phyloP scores from a whole-genome alignment of 495 filamentous ascomycete species.

The Xylaria intraflava region DNA sequence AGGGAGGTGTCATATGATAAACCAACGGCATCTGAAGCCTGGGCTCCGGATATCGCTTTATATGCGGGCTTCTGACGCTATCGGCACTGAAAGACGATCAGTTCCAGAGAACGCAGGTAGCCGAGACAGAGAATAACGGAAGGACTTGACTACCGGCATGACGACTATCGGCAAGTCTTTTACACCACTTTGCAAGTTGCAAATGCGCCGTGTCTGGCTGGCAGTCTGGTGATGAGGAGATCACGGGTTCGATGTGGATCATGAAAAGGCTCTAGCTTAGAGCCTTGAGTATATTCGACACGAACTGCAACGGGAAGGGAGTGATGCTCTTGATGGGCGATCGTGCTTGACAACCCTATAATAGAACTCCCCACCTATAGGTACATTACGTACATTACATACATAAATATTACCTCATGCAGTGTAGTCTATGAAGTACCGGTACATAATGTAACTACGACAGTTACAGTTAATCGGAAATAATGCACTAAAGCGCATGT shows the following conservation, averaged over 20 bases:
- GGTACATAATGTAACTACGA: too few relatives aligned
- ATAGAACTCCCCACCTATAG: too few relatives aligned
- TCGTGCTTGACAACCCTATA: too few relatives aligned
- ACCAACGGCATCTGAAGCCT: not conserved
- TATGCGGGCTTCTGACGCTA: not conserved
- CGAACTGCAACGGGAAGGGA: not conserved
- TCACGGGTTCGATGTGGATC: constrained; percentile 7
- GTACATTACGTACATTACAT: too few relatives aligned
- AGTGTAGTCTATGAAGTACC: too few relatives aligned
- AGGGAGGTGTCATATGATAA: not conserved
- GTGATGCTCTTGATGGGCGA: too few relatives aligned
- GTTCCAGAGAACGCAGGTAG: constrained; percentile 4
- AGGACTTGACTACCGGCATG: constrained; percentile 6
- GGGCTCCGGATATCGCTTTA: not conserved
- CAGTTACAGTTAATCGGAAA: too few relatives aligned
- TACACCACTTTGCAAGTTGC: not conserved
- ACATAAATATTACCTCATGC: too few relatives aligned
- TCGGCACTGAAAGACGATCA: constrained; percentile 6
- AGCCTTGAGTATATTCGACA: not conserved
- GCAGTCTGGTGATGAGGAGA: constrained; percentile 6
- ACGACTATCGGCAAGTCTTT: constrained; percentile 2
- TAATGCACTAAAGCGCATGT: too few relatives aligned
- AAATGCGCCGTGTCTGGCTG: not conserved
- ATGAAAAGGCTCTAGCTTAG: not conserved
- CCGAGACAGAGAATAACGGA: not conserved